Base-by-base conservation (phyloP, 805 yeast genomes). In the Pichia kluyveri region DNA sequence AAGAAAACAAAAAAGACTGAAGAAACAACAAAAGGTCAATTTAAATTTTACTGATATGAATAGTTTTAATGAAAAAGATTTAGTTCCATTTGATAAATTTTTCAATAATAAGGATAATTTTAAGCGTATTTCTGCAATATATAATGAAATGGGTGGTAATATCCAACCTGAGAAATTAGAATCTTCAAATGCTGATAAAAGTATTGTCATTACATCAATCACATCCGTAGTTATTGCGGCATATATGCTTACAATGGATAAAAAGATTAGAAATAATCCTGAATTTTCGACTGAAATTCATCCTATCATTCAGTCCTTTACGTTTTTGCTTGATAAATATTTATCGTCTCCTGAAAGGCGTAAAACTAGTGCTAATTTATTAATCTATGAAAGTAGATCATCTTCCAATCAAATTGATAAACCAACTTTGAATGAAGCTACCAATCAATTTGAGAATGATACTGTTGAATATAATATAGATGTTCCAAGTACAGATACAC, bases 1-100 rank as follows among this genome's bases (percentile, higher is more conserved):
- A 52, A 71, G 96, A 28, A 78, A 79, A 55, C 75, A 74, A 48
- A 80, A 78, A 58, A 67, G 95, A 46, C 54, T 80, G 38, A 68
- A 71, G 45, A 73, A 76, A 58, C 72, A 68, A 49, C 65, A 66
- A 52, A 63, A 62, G 37, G 68, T 62, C 27, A 17, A 32, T 10
- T 14, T 36, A 1, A 47, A 41, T 41, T 31, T 45, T 4, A 17
- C 48, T 17, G 54, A 51, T 34, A 50, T 49, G 52, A 48, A 14
- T 26, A 45, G 19, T 26, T 50, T 46, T 26, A 38, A 42, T 19
- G 38, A 40, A 5, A 47, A 52, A 11, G 51, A 49, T 12, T 40
- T 31, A 3, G 31, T 50, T 12, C 48, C 51, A 12, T 39, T 43
- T 37, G 47, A 38, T 36, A 36, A 17, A 4, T 51, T 48, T n/a